Base-by-base conservation (phyloP, 208 protist species). In the Trypanosomatidae sp. region DNA sequence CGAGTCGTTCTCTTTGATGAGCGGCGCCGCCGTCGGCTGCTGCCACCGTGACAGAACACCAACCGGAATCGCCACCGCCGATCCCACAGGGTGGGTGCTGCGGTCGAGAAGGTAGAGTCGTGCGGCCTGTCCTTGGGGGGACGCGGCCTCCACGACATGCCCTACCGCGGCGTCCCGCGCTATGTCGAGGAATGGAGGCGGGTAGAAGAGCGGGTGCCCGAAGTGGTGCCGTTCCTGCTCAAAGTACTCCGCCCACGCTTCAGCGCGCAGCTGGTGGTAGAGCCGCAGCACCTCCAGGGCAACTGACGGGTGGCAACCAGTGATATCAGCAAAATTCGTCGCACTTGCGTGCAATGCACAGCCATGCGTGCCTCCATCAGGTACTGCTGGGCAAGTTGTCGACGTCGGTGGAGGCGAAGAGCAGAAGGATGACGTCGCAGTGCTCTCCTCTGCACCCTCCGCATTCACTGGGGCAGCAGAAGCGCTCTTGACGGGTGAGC, bases 211-310 rank as follows among this genome's bases (percentile, higher is more conserved):
- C 6, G 85, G 73, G 62, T 84, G 87, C 0, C 81, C 85, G 49
- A 74, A 69, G n/a, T 70, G 56, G 59, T 81, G 77, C 30, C 76
- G 77, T 79, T 92, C 83, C 58, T 71, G 66, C 44, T 80, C 85
- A 67, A 89, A 88, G 84, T 94, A 92, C n/a, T 84, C 71, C 66
- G 75, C 62, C 87, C 87, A 91, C 39, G 81, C 77, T 39, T 91
- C 87, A 68, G 86, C 80, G 28, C 90, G 87, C 28, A 92, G 76
- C 55, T 88, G 87, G 43, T 79, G 65, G 70, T 82, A 88, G 33
- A 81, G 71, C 36, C 66, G 59, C 17, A 39, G 33, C 44, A 81
- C 69, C 71, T 75, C 76, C 17, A 73, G 44, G 7, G 64, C 69
- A 0, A 80, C 43, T 0, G 22, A 36, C 30, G 69, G 66, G 5